These are phyloP conservation scores for Maudiozyma bulderi DNA, from an alignment of 805 yeast species.

Conservation along the genomic window DNA sequence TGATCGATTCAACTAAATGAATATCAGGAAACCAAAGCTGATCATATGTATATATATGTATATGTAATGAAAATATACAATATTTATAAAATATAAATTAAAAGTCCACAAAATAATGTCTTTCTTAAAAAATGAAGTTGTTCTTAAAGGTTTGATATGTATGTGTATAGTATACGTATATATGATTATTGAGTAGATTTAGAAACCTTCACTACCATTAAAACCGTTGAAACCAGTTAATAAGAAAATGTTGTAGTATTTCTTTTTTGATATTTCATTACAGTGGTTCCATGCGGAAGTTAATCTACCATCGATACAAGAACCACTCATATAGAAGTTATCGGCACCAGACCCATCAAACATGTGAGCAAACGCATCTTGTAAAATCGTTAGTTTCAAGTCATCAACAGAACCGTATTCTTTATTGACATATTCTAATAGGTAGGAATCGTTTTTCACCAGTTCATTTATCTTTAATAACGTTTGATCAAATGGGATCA, in stretches of 20 bases:
- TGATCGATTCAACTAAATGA: not conserved
- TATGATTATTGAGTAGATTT: not conserved
- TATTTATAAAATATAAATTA: too few species aligned
- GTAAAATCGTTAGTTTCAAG: conserved; percentile 38
- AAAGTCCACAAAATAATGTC: too few species aligned
- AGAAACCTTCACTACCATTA: conserved; percentile 61
- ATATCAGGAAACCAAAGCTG: not conserved
- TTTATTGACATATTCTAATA: conserved; percentile 41
- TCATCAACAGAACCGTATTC: conserved; percentile 50
- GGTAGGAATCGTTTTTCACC: conserved; percentile 39
- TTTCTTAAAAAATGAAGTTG: too few species aligned
- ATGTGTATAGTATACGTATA: too few species aligned
- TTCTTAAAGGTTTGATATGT: too few species aligned
- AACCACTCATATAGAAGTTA: conserved; percentile 74
- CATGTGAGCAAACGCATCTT: conserved; percentile 37
- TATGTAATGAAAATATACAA: not conserved
- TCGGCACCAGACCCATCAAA: conserved; percentile 79
- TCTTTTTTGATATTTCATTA: conserved; percentile 55
- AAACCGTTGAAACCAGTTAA: conserved; percentile 67
- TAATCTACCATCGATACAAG: conserved; percentile 74
- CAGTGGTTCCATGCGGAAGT: conserved; percentile 83
- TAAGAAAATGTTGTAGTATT: conserved; percentile 51
- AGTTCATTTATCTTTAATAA: conserved; percentile 44
- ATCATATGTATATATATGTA: too few species aligned
- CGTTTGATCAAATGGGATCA: conserved; percentile 61